Evolutionary conservation across 2,329 filamentous ascomycete species (phyloP).

Genomic region (Alternaria rosae): DNA sequence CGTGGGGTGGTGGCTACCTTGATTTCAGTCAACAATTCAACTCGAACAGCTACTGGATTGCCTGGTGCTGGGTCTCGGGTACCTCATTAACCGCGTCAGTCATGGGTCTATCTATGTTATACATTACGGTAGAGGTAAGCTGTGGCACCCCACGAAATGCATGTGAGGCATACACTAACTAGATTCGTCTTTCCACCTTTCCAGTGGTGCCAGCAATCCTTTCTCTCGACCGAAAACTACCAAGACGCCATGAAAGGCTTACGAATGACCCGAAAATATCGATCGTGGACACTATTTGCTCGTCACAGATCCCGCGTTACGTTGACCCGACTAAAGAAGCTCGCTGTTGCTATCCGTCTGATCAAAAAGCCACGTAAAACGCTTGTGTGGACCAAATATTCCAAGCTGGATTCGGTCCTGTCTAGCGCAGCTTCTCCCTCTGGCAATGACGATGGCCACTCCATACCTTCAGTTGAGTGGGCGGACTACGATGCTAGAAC

Average conservation of each 20-base stretch:
- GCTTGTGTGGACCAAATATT: slow-evolving; percentile 28
- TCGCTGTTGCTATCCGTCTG: slow-evolving; percentile 18
- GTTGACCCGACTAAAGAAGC: slow-evolving; percentile 19
- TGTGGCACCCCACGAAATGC: too few relatives aligned
- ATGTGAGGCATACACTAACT: too few relatives aligned
- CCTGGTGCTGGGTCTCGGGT: slow-evolving; percentile 43
- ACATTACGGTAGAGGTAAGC: slow-evolving; percentile 50
- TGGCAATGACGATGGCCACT: background rate
- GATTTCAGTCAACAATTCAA: slow-evolving; percentile 45
- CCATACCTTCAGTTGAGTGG: background rate
- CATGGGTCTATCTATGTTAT: slow-evolving; percentile 45
- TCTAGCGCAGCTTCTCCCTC: background rate
- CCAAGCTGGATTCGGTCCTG: slow-evolving; percentile 16
- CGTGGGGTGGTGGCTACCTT: slow-evolving; percentile 52
- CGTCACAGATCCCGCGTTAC: slow-evolving; percentile 22
- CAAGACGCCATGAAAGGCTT: slow-evolving; percentile 36
- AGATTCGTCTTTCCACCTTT: too few relatives aligned
- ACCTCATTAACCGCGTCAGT: slow-evolving; percentile 38
- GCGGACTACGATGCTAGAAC: background rate
- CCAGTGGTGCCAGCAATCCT: slow-evolving; percentile 51
- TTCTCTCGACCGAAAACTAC: slow-evolving; percentile 47
- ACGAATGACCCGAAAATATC: slow-evolving; percentile 32
- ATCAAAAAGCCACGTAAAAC: slow-evolving; percentile 34
- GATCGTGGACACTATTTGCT: slow-evolving; percentile 23
- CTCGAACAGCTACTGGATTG: slow-evolving; percentile 38